Conservation (phyloP, 2,329 filamentous ascomycete genomes). For the Rhinocladiella similis region DNA sequence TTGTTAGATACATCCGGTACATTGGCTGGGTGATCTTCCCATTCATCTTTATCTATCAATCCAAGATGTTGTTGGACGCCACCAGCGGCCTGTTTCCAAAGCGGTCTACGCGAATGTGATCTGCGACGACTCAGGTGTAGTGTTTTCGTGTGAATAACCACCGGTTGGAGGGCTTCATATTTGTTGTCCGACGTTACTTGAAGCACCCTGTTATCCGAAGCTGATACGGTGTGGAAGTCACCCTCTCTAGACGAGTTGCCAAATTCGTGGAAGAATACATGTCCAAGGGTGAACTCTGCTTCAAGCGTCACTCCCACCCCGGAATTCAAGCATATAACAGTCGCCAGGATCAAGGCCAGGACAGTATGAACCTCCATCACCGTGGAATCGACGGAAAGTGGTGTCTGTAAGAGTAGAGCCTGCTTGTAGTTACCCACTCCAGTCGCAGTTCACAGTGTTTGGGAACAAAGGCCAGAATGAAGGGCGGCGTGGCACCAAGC, state of each 20-base stretch:
- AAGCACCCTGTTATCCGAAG: neutral
- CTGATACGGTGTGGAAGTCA: neutral
- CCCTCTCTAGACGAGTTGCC: neutral
- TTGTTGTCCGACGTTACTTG: neutral
- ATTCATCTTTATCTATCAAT: neutral
- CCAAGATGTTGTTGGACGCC: neutral
- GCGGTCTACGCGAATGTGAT: neutral
- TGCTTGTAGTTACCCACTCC: too few species aligned
- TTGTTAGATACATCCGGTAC: conserved; percentile 27
- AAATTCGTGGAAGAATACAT: neutral
- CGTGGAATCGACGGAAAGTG: too few species aligned
- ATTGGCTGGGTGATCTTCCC: neutral
- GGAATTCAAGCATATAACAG: too few species aligned
- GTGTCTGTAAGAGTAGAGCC: too few species aligned
- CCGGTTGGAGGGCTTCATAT: neutral
- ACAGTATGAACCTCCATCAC: too few species aligned
- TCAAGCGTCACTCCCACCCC: too few species aligned
- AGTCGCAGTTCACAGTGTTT: too few species aligned
- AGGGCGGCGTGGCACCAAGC: too few species aligned
- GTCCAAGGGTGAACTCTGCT: neutral
- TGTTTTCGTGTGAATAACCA: neutral
- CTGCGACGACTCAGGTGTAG: neutral
- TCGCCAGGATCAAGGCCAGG: too few species aligned
- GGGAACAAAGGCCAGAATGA: too few species aligned
- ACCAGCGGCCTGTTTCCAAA: neutral